Evolutionary conservation across 139 green algal species (phyloP), one percentile per base, ranked within the genome.

Genomic region (Volvox africanus): DNA sequence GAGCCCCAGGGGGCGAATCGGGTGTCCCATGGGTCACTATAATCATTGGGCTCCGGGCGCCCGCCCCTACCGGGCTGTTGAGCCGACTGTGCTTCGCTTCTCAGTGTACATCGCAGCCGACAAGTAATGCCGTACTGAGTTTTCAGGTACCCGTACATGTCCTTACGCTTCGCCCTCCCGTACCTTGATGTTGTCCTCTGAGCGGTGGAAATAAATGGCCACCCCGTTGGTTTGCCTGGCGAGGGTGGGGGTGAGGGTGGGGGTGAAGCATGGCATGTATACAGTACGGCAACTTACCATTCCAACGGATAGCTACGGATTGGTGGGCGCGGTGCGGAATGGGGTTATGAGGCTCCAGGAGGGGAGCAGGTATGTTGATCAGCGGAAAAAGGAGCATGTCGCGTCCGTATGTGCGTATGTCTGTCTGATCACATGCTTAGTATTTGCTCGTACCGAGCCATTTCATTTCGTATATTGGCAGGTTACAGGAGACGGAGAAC

Each of bases 171-270:
- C 5, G 11, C 65, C 65, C 65, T 28, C 16, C 65, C 65, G 9
- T 30, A 24, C 65, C 65, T 73, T 2, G 9, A 73, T 32, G 55
- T 76, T 69, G 14, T 69, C 68, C 20, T 68, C 68, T 16, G 84
- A 36, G 61, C 26, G 50, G 50, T 94, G 92, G 76, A 93, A 76
- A 78, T 96, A 96, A 33, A 96, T 89, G 14, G 94, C 92, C 61
- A 96, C 89, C 0, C 94, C 94, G 73, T 96, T 96, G 69, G 91
- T 93, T 87, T 94, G 89, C 33, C 80, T 89, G 88, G 1, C 17
- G 62, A 69, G 62, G 62, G 17, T 17, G 62, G 17, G 62, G 62
- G 17, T 17, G 62, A 19, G 19, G 62, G 62, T 19, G 62, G 62
- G 17, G 62, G 62, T 17, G n/a, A n/a, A n/a, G n/a, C n/a, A n/a